Evolutionary conservation across 768 basidiomycete species (phyloP), one percentile per base, ranked within the genome.

Genomic region (Suillus tomentosus): DNA sequence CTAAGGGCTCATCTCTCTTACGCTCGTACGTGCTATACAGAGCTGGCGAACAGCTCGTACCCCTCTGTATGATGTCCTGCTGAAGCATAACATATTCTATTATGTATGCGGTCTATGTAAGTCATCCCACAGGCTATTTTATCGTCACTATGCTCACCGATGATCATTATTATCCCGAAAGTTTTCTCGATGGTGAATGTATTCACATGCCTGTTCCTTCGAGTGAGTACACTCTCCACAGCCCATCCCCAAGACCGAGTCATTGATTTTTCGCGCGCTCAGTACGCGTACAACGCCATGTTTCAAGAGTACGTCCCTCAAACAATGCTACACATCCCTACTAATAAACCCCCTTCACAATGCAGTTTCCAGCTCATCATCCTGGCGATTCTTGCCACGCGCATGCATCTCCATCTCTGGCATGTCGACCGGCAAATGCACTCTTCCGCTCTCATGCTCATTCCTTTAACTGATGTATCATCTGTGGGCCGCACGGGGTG

Each of bases 351-450:
- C 8, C 55, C 8, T n/a, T 13, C 19, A 19, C 53, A n/a, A 54
- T 14, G 13, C 51, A 61, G 60, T 36, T 36, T 50, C 39, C 62
- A 62, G 27, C 9, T 56, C 31, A 53, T 62, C 24, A 60, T 62
- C 22, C 62, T 59, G 39, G 55, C 62, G 14, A 58, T 62, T 15
- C 48, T 62, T 13, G 61, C 51, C 22, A 54, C 57, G 15, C 62
- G 56, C 17, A 62, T 62, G 62, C 62, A 62, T 22, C 62, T 62
- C 39, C 39, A 62, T 31, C 62, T 62, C 15, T 56, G 51, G 57
- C 54, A 62, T 37, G 17, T 60, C 24, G 62, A 56, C 55, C 56
- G 57, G 2, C 17, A 13, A 13, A 11, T 37, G 11, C 45, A 22
- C 36, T 15, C 34, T 9, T 36, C 37, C 7, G 36, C 3, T n/a